Percentiles rank a stretch among this genome's conserved stretches.
phyloP scores from a whole-genome alignment of 2,329 filamentous ascomycete genomes.

The Helotiales sp. region DNA sequence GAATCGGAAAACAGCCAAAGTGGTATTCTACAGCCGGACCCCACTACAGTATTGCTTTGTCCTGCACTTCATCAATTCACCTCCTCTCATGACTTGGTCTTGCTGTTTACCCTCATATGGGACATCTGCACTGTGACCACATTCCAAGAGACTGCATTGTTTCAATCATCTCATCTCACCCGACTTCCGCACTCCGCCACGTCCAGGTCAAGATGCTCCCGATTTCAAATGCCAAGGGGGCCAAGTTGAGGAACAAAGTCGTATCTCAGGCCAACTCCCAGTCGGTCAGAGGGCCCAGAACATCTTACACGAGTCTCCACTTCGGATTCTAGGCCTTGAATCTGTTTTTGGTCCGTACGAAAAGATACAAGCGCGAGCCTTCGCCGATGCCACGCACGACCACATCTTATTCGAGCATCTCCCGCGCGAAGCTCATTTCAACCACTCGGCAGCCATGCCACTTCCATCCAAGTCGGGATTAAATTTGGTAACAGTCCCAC shows the following conservation, averaged over 20 bases:
- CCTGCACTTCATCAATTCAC: constrained; percentile 1
- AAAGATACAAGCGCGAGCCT: too few species aligned
- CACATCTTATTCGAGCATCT: not conserved
- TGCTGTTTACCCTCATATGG: not conserved
- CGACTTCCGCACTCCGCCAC: not conserved
- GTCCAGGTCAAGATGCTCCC: not conserved
- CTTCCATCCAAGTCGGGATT: not conserved
- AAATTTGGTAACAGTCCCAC: constrained; percentile 1
- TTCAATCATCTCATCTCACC: not conserved
- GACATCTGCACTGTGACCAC: not conserved
- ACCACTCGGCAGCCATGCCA: constrained; percentile 4
- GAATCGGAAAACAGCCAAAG: constrained; percentile 6
- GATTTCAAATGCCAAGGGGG: not conserved
- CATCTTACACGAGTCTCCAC: too few species aligned
- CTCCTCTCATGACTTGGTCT: not conserved
- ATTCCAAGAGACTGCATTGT: not conserved
- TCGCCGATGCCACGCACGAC: not conserved
- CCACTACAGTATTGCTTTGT: not conserved
- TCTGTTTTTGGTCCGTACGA: too few species aligned
- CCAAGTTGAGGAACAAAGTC: not conserved
- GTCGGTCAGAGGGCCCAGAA: too few species aligned
- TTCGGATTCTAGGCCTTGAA: too few species aligned
- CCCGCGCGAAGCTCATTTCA: not conserved
- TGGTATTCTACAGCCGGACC: not conserved
- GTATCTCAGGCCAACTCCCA: not conserved